Conservation (phyloP, 768 basidiomycete species). For the Collybiopsis luxurians region DNA sequence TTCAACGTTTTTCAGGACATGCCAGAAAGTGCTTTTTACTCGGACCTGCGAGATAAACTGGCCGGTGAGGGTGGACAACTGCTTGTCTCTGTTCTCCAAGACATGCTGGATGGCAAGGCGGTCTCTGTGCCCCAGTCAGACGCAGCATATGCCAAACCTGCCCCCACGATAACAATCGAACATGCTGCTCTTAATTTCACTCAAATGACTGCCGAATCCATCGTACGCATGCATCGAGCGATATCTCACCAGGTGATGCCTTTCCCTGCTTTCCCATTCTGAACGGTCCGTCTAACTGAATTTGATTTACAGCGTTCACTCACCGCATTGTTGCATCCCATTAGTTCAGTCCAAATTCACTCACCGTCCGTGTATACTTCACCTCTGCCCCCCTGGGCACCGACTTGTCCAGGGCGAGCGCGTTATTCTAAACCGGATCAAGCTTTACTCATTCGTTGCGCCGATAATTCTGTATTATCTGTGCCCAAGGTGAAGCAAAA, state of each 20-base stretch:
- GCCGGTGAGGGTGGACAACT: slow-evolving; percentile 65
- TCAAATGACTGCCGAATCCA: slow-evolving; percentile 50
- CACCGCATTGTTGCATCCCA: slow-evolving; percentile 28
- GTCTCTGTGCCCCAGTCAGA: slow-evolving; percentile 44
- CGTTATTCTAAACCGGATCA: slow-evolving; percentile 36
- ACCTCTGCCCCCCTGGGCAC: slow-evolving; percentile 6
- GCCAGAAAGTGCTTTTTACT: slow-evolving; percentile 49
- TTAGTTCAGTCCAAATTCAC: slow-evolving; percentile 41
- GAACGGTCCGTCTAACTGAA: not conserved
- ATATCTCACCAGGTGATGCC: slow-evolving; percentile 63
- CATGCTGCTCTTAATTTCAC: slow-evolving; percentile 57
- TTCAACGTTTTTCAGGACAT: slow-evolving; percentile 41
- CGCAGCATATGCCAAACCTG: slow-evolving; percentile 38
- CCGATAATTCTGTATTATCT: slow-evolving; percentile 45
- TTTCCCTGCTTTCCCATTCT: not conserved
- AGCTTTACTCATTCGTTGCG: slow-evolving; percentile 54
- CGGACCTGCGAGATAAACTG: slow-evolving; percentile 52
- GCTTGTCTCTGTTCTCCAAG: slow-evolving; percentile 67
- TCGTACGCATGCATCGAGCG: slow-evolving; percentile 57
- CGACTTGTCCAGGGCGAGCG: slow-evolving; percentile 37
- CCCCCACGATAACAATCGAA: slow-evolving; percentile 54
- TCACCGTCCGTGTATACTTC: slow-evolving; percentile 22
- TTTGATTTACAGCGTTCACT: slow-evolving; percentile 26
- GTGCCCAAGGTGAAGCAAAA: slow-evolving; percentile 62
- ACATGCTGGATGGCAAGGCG: slow-evolving; percentile 54